Conservation (phyloP, 2,329 filamentous ascomycete genomes). For the Verruconis gallopava region DNA sequence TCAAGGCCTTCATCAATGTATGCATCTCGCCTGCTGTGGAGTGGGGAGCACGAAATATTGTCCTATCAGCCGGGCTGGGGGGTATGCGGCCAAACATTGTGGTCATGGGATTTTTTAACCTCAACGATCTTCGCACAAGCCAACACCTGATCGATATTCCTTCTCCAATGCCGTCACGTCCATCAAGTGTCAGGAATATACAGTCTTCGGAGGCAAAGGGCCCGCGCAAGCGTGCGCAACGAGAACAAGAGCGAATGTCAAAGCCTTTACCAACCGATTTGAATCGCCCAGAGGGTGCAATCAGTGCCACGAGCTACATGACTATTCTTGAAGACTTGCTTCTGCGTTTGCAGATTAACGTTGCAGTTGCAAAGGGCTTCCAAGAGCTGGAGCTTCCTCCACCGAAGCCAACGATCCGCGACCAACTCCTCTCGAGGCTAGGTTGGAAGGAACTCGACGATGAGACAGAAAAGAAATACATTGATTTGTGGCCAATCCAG, state of each 20-base stretch:
- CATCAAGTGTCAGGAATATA: conserved; percentile 11
- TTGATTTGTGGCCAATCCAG: conserved; percentile 85
- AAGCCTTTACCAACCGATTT: conserved; percentile 54
- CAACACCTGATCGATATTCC: conserved; percentile 45
- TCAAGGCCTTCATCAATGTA: conserved; percentile 83
- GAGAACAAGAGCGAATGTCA: conserved; percentile 41
- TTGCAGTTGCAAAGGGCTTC: conserved; percentile 74
- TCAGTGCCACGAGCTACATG: conserved; percentile 61
- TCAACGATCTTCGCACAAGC: conserved; percentile 54
- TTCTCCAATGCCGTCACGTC: conserved; percentile 27
- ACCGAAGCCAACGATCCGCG: conserved; percentile 18
- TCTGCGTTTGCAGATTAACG: conserved; percentile 66
- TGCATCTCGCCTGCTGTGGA: conserved; percentile 70
- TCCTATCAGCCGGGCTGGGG: conserved; percentile 67
- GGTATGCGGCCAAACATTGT: conserved; percentile 86
- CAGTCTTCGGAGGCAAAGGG: conserved; percentile 12
- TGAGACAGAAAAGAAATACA: conserved; percentile 57
- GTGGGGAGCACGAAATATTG: conserved; percentile 75
- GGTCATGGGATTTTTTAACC: conserved; percentile 66
- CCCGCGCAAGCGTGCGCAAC: conserved; percentile 19
- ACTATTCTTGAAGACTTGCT: conserved; percentile 74
- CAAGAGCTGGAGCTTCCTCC: conserved; percentile 58
- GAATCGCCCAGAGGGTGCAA: conserved; percentile 54
- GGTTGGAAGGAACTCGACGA: conserved; percentile 29
- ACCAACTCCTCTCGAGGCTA: conserved; percentile 17